Conservation (phyloP, 805 yeast genomes). For the Kluyveromyces aestuarii region DNA sequence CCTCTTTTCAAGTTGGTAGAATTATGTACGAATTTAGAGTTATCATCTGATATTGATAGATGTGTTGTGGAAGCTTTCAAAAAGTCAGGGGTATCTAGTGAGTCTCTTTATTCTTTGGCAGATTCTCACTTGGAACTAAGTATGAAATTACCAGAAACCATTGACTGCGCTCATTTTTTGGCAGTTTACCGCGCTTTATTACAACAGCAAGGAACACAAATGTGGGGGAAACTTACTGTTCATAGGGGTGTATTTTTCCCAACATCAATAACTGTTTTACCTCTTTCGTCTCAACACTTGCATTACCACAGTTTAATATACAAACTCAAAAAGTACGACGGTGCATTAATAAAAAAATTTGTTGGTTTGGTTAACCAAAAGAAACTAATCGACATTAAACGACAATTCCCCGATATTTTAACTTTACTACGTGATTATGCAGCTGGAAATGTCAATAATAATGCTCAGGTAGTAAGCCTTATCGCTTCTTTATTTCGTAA, state of each 20-base stretch:
- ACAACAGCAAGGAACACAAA: constrained; percentile 35
- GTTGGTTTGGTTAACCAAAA: constrained; percentile 14
- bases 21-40: constrained; percentile 28
- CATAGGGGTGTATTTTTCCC: constrained; percentile 31
- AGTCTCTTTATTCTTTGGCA: constrained; percentile 21
- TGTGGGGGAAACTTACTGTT: constrained; percentile 34
- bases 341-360: constrained; percentile 18
- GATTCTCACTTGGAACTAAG: constrained; percentile 9
- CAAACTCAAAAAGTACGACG: constrained; percentile 17
- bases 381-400: constrained; percentile 2
- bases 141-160: constrained; percentile 4
- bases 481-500: constrained; percentile 32
- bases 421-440: constrained; percentile 45
- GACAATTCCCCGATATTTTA: constrained; percentile 31
- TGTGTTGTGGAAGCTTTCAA: constrained; percentile 21
- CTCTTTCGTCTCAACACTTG: constrained; percentile 30
- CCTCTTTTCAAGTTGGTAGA: constrained; percentile 31
- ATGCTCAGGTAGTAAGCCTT: constrained; percentile 41
- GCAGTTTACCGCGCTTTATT: constrained; percentile 43
- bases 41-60: constrained; percentile 19
- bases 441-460: constrained; percentile 40
- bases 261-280: constrained; percentile 35
- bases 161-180: constrained; percentile 27
- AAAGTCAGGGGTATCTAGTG: constrained; percentile 11
- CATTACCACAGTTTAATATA: constrained; percentile 27